Evolutionary conservation across 192 early-diverging fungal species (phyloP), one percentile per base, ranked within the genome.

Genomic region (Borealophlyctis nickersoniae): DNA sequence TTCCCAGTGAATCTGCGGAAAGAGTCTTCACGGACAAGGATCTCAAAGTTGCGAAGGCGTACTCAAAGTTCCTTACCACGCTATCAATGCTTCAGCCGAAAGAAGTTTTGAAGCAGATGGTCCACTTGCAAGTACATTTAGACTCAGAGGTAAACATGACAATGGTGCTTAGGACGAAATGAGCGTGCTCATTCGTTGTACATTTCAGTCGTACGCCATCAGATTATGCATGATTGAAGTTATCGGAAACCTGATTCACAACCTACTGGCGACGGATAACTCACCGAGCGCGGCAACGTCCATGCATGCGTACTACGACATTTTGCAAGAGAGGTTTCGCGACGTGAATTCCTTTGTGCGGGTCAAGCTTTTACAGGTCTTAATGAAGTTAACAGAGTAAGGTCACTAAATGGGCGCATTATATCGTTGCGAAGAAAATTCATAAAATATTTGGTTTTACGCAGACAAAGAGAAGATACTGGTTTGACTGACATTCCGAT

Each of bases 251-350:
- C 79, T 98, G 14, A 92, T 95, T 48, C 80, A 87, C 29, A 81
- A 88, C 48, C 66, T 91, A 32, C 79, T 92, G 3, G 75, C 79
- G 49, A 82, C 83, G 29, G 86, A 88, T 29, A 67, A 71, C 27
- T 87, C 89, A 33, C 84, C 92, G 58, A 85, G 81, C 0, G 82
- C 86, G 2, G 87, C 81, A 22, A 77, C 81, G 31, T 72, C 91
- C 70, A 80, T 98, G 53, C 82, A 87, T 52, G 82, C 86, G 36
- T 95, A 92, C 65, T 96, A 93, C 74, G 93, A 96, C 66, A 84
- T 94, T 59, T 67, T 99, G 52, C 84, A 92, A 63, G 92, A 98
- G 69, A 83, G 96, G 11, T 92, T 94, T 76, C 84, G 90, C 65
- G 98, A 99, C 71, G 76, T 77, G n/a, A 92, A 86, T 63, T 85